These are phyloP conservation scores for Symbiodinium pilosum DNA, from an alignment of 73 alveolate species.

Conservation along the genomic window DNA sequence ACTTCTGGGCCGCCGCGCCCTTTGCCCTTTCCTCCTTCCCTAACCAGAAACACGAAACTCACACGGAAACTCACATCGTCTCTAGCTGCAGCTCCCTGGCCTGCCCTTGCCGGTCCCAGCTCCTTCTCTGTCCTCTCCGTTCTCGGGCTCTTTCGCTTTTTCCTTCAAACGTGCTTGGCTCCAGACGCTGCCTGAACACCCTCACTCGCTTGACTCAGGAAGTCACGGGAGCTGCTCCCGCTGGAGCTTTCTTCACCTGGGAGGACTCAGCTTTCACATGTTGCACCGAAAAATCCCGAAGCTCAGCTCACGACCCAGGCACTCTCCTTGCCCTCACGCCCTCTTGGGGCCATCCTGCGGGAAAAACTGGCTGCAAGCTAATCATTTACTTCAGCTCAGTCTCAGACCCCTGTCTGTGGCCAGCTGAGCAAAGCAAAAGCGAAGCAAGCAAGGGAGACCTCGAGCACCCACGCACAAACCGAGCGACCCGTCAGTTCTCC, in stretches of 20 bases:
- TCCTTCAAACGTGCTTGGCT: not conserved
- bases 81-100: not conserved
- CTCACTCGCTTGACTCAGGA: not conserved
- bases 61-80: too few relatives aligned
- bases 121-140: conserved; percentile 7
- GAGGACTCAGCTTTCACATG: too few relatives aligned
- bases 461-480: not conserved
- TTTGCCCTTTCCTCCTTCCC: not conserved
- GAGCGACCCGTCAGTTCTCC: too few relatives aligned
- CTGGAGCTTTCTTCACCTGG: not conserved
- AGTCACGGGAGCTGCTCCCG: not conserved
- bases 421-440: not conserved
- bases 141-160: not conserved
- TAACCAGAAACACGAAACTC: not conserved
- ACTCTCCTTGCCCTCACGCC: conserved; percentile 20
- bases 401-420: not conserved
- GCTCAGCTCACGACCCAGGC: not conserved
- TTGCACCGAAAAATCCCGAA: too few relatives aligned
- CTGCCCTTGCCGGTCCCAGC: not conserved
- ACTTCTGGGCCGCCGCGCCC: not conserved
- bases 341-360: conserved; percentile 17
- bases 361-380: too few relatives aligned
- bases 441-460: not conserved
- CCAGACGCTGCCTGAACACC: not conserved
- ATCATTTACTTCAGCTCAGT: too few relatives aligned